A percentile compares a stretch with the other conserved stretches of the same genome.
Conservation (phyloP, 176 grass and related monocot species). For the Eleusine coracana region DNA sequence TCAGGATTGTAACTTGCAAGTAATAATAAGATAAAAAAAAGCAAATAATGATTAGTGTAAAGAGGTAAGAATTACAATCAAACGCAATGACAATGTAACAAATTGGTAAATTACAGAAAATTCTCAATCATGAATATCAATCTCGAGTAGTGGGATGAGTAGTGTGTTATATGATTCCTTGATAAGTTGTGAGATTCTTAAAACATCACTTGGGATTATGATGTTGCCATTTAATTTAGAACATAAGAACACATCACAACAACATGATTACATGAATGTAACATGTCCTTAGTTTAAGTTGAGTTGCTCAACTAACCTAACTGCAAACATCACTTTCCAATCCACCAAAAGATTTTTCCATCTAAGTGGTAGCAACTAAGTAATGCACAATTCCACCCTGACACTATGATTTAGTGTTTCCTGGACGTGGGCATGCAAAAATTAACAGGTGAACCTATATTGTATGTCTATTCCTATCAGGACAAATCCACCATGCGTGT, state of each 20-base stretch:
- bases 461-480: background rate
- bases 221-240: background rate
- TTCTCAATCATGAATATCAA: background rate
- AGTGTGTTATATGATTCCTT: background rate
- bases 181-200: background rate
- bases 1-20: too few species aligned
- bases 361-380: background rate
- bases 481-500: background rate
- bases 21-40: too few species aligned
- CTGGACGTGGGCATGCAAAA: background rate
- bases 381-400: background rate
- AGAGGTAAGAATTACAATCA: too few species aligned
- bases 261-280: background rate
- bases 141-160: background rate
- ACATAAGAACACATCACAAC: too few species aligned
- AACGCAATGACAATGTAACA: background rate
- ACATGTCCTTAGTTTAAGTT: background rate
- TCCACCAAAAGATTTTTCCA: background rate
- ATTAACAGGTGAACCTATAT: background rate
- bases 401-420: background rate
- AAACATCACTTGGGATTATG: background rate
- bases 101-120: background rate
- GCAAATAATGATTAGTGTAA: too few species aligned
- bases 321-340: conserved; percentile 25
- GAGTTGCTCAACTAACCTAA: background rate